These are phyloP conservation scores for Ziziphus jujuba DNA, from an alignment of 306 rosid genomes.

Conservation along the genomic window DNA sequence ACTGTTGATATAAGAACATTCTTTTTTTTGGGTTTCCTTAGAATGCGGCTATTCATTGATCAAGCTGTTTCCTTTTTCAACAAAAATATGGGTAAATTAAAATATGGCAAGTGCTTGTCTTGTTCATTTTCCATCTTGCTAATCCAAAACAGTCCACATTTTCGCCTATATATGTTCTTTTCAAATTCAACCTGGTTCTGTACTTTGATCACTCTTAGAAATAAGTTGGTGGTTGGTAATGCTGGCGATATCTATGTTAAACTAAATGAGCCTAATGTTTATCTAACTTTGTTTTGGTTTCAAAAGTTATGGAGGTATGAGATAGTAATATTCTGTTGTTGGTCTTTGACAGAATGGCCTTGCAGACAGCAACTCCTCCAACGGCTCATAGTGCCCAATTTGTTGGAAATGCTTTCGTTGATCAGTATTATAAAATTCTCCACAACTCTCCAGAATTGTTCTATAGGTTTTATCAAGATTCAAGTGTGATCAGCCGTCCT, in stretches of 20 bases:
- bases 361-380: conserved; percentile 48
- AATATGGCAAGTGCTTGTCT: not conserved
- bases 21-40: not conserved
- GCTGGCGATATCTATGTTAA: not conserved
- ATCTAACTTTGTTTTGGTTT: conserved; percentile 11
- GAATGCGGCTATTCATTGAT: not conserved
- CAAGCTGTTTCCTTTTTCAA: no score
- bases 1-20: not conserved
- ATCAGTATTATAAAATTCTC: conserved; percentile 81
- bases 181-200: not conserved
- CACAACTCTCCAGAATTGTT: conserved; percentile 69
- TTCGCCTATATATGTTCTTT: not conserved
- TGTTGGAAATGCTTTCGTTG: conserved; percentile 79
- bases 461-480: conserved; percentile 68
- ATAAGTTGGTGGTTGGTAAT: not conserved
- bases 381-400: conserved; percentile 53
- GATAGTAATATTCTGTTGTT: conserved; percentile 5
- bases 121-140: not conserved
- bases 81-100: not conserved
- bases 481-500: conserved; percentile 73
- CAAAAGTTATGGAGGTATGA: conserved; percentile 9
- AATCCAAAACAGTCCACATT: not conserved
- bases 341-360: conserved; percentile 53
- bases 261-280: not conserved
- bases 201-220: not conserved